Evolutionary conservation across 371 early-diverging fungal genomes (phyloP), one percentile per base, ranked within the genome.

Genomic region (Zancudomyces culisetae): DNA sequence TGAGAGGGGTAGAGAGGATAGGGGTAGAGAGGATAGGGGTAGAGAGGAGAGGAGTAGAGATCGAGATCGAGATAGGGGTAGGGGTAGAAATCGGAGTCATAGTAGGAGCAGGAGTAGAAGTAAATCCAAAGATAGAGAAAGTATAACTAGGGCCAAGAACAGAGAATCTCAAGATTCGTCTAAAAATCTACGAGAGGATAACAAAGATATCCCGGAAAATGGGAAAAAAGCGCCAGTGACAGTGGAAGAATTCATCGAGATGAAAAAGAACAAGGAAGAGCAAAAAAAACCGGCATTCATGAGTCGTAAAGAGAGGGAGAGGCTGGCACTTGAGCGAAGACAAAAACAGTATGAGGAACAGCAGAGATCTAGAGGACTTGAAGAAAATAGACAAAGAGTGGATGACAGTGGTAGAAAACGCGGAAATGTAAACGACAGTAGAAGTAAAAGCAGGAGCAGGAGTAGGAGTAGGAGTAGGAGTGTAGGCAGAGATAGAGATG

Each of bases 221-320:
- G 10, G 15, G 15, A 35, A 35, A 15, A 15, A 27, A 4, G 13
- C 24, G 20, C 65, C 68, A 42, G 27, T 69, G 28, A 57, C 69
- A 0, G 50, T 69, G n/a, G 68, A 68, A 26, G 68, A 68, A n/a
- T 58, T 64, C 29, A 42, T 69, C 20, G 56, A 54, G 39, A 20
- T 55, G 12, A 60, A 51, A 24, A 52, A 29, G 2, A 41, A 57
- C 27, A 23, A 52, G 28, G 42, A 55, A 13, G 70, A 64, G 49
- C 58, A 58, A 27, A 40, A 39, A 2, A 30, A 45, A n/a, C 63
- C 69, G 0, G 65, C 63, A 27, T 95, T 93, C 51, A 58, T 95
- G 53, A 83, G 85, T 13, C 94, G 94, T 61, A 89, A 83, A 60
- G 84, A 95, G 59, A 76, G 95, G n/a, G 85, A 81, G 2, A 71